Percentiles rank a stretch among this genome's conserved stretches.
These are phyloP conservation scores for Musa itinerans DNA, from an alignment of 176 grass and related monocot genomes.

Conservation along the genomic window DNA sequence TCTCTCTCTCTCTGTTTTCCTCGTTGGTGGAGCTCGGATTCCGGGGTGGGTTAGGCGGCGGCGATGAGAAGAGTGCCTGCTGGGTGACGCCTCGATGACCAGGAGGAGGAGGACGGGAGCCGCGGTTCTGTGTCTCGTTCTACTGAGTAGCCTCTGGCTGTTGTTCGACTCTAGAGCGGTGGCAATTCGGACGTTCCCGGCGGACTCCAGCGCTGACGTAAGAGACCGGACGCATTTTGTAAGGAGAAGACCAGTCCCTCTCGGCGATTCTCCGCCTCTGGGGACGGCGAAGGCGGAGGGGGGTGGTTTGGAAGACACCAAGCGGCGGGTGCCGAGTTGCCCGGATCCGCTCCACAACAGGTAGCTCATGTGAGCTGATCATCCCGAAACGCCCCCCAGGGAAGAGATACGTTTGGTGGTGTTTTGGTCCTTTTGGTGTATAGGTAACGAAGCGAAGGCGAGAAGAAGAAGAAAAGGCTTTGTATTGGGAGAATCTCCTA, in stretches of 20 bases:
- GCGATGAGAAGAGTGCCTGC: not conserved
- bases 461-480: not conserved
- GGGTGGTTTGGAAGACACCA: not conserved
- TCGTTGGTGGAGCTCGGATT: too few relatives aligned
- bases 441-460: not conserved
- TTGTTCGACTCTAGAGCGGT: not conserved
- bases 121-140: not conserved
- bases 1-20: too few relatives aligned
- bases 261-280: not conserved
- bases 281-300: not conserved
- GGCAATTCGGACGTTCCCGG: not conserved
- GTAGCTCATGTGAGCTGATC: not conserved
- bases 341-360: constrained; percentile 14
- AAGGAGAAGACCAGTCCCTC: not conserved
- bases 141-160: not conserved
- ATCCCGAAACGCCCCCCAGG: not conserved
- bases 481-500: constrained; percentile 18
- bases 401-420: not conserved
- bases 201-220: not conserved
- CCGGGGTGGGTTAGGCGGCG: not conserved
- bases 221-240: not conserved
- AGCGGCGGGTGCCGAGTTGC: constrained; percentile 15
- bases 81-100: not conserved
- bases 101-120: not conserved
- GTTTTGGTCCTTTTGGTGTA: not conserved